A percentile compares a stretch with the other conserved stretches of the same genome.
phyloP scores from a whole-genome alignment of 768 basidiomycete genomes.

The Mycena albidolilacea region DNA sequence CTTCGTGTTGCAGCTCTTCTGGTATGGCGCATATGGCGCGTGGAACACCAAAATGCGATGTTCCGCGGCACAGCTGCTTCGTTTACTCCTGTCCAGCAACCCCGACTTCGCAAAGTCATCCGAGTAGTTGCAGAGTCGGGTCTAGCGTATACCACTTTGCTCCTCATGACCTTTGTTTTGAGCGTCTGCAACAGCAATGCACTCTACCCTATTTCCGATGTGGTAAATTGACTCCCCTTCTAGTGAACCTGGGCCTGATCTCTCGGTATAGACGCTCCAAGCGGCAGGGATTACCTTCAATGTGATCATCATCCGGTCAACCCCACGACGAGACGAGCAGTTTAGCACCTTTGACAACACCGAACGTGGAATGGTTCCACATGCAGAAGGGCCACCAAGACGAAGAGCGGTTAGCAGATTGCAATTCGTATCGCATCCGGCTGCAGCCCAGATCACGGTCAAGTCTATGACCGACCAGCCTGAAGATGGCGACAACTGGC shows the following conservation, averaged over 20 bases:
- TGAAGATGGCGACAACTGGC: too few species aligned
- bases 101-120: slow-evolving; percentile 16
- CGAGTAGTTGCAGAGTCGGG: slow-evolving; percentile 20
- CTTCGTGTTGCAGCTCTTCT: slow-evolving; percentile 10
- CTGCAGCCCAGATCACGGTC: too few species aligned
- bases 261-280: not conserved
- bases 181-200: slow-evolving; percentile 11
- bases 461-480: too few species aligned
- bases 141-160: slow-evolving; percentile 1
- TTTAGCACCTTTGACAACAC: not conserved
- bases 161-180: slow-evolving; percentile 11
- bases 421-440: not conserved
- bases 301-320: not conserved
- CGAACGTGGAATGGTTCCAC: not conserved
- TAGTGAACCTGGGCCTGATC: not conserved
- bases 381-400: not conserved
- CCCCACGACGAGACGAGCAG: not conserved
- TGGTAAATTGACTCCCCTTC: not conserved
- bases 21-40: slow-evolving; percentile 24
- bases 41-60: slow-evolving; percentile 12
- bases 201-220: not conserved
- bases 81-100: not conserved
- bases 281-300: not conserved
- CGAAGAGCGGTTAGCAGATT: not conserved
- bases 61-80: not conserved